A percentile compares a stretch with the other conserved stretches of the same genome.
Conservation (phyloP, 139 green algal genomes). For the Tetradesmus obliquus region DNA sequence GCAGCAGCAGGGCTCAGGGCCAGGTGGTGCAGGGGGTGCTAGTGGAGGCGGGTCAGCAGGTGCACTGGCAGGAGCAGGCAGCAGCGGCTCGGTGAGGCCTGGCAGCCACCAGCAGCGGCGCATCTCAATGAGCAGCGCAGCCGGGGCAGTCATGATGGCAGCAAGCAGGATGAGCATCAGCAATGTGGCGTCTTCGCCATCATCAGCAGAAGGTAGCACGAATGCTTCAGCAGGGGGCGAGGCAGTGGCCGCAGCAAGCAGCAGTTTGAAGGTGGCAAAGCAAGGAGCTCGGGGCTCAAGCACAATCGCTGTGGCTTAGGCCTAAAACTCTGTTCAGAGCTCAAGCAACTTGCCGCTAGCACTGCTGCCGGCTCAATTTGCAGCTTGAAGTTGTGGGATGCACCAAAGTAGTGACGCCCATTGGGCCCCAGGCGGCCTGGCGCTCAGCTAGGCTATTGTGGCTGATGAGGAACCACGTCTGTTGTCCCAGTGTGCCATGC, state of each 20-base stretch:
- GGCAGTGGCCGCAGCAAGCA: neutral
- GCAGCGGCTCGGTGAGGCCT: neutral
- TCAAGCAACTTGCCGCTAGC: too few relatives aligned
- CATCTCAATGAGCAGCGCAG: neutral
- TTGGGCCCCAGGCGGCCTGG: too few relatives aligned
- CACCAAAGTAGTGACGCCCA: too few relatives aligned
- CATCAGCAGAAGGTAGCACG: neutral
- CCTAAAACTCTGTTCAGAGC: too few relatives aligned
- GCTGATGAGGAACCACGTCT: too few relatives aligned
- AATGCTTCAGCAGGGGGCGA: neutral
- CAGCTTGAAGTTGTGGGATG: too few relatives aligned
- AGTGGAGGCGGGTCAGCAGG: neutral
- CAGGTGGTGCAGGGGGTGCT: neutral
- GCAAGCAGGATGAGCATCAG: slow-evolving; percentile 12
- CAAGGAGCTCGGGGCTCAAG: neutral
- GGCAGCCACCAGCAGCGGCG: neutral
- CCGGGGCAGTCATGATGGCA: neutral
- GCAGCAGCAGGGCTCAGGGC: neutral
- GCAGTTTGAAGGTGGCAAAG: neutral
- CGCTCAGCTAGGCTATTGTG: too few relatives aligned
- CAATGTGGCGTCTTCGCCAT: neutral
- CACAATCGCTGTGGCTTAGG: too few relatives aligned
- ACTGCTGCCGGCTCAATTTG: too few relatives aligned
- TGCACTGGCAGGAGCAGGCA: neutral
- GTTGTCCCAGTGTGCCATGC: too few relatives aligned